A percentile compares a stretch with the other conserved stretches of the same genome.
These are phyloP conservation scores for Pseudogymnoascus sp. DNA, from an alignment of 2,329 filamentous ascomycete species.

Conservation along the genomic window DNA sequence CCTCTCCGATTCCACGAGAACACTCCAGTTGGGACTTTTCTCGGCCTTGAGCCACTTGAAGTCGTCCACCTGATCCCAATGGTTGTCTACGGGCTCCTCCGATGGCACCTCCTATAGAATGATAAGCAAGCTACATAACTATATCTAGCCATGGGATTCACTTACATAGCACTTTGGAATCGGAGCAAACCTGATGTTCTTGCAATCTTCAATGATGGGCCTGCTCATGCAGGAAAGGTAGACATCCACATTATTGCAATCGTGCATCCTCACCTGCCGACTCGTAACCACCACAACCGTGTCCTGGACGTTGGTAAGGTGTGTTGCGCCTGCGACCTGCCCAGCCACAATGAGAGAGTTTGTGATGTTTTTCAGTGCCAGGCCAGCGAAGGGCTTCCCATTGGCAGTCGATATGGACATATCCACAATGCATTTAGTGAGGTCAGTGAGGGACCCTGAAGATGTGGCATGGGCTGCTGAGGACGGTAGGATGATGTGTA, in stretches of 20 bases:
- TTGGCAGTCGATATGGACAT: constrained; percentile 60
- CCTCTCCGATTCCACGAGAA: constrained; percentile 52
- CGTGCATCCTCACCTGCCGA: constrained; percentile 88
- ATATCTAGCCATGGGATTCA: constrained; percentile 14
- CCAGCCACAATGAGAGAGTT: constrained; percentile 70
- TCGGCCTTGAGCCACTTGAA: constrained; percentile 94
- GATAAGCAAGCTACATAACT: background rate
- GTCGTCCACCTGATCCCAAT: constrained; percentile 88
- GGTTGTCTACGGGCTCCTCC: constrained; percentile 42
- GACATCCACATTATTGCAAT: constrained; percentile 70
- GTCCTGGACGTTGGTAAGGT: constrained; percentile 67
- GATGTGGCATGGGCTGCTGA: constrained; percentile 63
- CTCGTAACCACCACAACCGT: constrained; percentile 72
- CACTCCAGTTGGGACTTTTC: constrained; percentile 79
- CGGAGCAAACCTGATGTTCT: constrained; percentile 66
- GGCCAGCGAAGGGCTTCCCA: constrained; percentile 59
- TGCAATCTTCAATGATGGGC: constrained; percentile 91
- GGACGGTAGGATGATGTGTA: constrained; percentile 69
- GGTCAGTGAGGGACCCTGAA: constrained; percentile 62
- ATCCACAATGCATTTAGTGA: constrained; percentile 68
- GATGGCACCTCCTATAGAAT: constrained; percentile 19
- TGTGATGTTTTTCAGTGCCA: constrained; percentile 60
- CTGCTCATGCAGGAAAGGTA: constrained; percentile 76
- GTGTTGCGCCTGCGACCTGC: constrained; percentile 68
- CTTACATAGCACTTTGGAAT: constrained; percentile 63